These are phyloP conservation scores for Neospermospora avenae DNA, from an alignment of 2,329 filamentous ascomycete genomes.

Conservation along the genomic window DNA sequence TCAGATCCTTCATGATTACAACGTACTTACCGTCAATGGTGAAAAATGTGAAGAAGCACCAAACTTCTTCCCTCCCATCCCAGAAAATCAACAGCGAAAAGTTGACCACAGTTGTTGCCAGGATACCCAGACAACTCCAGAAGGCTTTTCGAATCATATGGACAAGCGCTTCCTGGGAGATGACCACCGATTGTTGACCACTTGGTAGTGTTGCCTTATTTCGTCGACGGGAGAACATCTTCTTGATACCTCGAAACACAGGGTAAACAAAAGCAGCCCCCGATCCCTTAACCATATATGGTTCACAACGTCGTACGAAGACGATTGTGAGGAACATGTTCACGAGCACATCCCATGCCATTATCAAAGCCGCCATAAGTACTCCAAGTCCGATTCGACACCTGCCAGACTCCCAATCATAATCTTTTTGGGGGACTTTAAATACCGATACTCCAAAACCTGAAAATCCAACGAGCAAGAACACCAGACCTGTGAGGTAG, in stretches of 20 bases:
- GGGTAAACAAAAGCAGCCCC: neutral
- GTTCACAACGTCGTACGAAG: constrained; percentile 6
- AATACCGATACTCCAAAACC: neutral
- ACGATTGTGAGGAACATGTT: constrained; percentile 8
- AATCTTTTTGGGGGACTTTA: neutral
- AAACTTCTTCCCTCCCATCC: constrained; percentile 4
- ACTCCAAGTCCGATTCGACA: constrained; percentile 1
- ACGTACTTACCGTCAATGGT: constrained; percentile 9
- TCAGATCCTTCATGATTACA: neutral
- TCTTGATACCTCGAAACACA: neutral
- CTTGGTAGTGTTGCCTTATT: neutral
- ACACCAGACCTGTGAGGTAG: constrained; percentile 8
- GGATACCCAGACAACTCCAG: constrained; percentile 7
- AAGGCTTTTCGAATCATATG: constrained; percentile 10
- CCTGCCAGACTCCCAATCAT: neutral
- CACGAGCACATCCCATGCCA: constrained; percentile 10
- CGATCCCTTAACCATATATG: constrained; percentile 5
- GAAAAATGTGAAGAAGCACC: constrained; percentile 9
- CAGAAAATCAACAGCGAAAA: constrained; percentile 9
- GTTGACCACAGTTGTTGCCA: constrained; percentile 6
- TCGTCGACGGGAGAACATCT: neutral
- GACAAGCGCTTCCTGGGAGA: constrained; percentile 3
- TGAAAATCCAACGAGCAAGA: neutral
- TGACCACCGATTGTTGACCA: neutral
- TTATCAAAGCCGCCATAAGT: neutral